Conservation (phyloP, 2,329 filamentous ascomycete genomes). For the Sarocladiaceae sp. region DNA sequence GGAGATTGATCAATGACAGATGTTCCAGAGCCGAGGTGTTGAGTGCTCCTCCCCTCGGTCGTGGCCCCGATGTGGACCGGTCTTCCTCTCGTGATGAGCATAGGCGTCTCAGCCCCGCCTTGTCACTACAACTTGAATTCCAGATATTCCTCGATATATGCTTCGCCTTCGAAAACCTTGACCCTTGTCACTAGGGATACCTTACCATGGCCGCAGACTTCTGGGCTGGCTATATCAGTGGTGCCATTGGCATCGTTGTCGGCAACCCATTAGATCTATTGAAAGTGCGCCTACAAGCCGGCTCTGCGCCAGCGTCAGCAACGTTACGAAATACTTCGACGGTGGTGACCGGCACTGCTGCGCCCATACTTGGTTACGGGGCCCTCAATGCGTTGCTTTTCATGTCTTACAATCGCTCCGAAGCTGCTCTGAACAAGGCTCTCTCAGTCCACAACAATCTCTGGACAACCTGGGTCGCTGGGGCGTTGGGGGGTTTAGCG, state of each 20-base stretch:
- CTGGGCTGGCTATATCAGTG: slow-evolving; percentile 87
- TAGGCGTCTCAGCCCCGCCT: too few relatives aligned
- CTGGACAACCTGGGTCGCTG: slow-evolving; percentile 69
- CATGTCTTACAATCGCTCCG: slow-evolving; percentile 81
- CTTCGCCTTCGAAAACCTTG: too few relatives aligned
- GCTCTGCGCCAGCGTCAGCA: slow-evolving; percentile 13
- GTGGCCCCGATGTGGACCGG: too few relatives aligned
- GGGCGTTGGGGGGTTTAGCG: slow-evolving; percentile 73
- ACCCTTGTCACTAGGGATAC: too few relatives aligned
- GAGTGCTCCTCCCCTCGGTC: too few relatives aligned
- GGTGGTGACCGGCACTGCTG: slow-evolving; percentile 62
- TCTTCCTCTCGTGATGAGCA: too few relatives aligned
- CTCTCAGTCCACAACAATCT: slow-evolving; percentile 39
- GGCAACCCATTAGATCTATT: slow-evolving; percentile 76
- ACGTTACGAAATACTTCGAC: slow-evolving; percentile 20
- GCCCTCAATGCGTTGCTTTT: slow-evolving; percentile 88
- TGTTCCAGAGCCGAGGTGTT: too few relatives aligned
- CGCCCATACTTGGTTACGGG: slow-evolving; percentile 83
- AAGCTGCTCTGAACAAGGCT: slow-evolving; percentile 49
- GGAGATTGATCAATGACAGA: too few relatives aligned
- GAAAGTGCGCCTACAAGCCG: slow-evolving; percentile 63
- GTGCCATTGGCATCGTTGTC: slow-evolving; percentile 77
- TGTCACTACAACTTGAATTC: too few relatives aligned
- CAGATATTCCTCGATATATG: too few relatives aligned
- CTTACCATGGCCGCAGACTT: slow-evolving; percentile 80